Percentiles rank a stretch among this genome's conserved stretches.
These are phyloP conservation scores for Fusarium pseudoanthophilum DNA, from an alignment of 2,329 filamentous ascomycete genomes.

Conservation along the genomic window DNA sequence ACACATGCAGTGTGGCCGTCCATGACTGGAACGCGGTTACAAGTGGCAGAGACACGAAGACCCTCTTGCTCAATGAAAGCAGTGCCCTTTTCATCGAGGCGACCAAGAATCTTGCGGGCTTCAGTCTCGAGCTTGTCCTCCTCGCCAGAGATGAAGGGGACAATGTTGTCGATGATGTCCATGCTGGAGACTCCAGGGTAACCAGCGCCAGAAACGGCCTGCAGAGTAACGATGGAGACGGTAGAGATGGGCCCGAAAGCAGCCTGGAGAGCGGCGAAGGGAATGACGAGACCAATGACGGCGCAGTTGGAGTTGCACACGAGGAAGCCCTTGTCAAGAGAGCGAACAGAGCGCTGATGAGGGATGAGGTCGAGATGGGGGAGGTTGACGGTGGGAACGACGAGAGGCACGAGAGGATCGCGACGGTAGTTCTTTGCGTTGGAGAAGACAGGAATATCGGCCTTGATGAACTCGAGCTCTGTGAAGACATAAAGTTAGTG, in stretches of 20 bases:
- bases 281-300: conserved; percentile 94
- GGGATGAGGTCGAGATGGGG: conserved; percentile 86
- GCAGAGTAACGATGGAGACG: conserved; percentile 87
- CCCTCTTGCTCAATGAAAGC: conserved; percentile 79
- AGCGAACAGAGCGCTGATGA: conserved; percentile 81
- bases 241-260: conserved; percentile 84
- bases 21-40: conserved; percentile 93
- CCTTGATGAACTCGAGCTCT: conserved; percentile 92
- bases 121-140: conserved; percentile 97
- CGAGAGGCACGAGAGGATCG: conserved; percentile 88
- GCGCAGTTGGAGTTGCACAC: conserved; percentile 99
- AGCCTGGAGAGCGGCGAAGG: conserved; percentile 88
- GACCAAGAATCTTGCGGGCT: conserved; percentile 92
- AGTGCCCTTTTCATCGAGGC: conserved; percentile 75
- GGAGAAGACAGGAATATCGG: conserved; percentile 91
- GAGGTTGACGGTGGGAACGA: conserved; percentile 95
- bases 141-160: conserved; percentile 92
- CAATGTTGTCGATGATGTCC: conserved; percentile 96
- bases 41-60: conserved; percentile 84
- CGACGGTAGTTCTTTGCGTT: conserved; percentile 98
- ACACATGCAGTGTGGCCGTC: conserved; percentile 98
- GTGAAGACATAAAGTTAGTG: conserved; percentile 16
- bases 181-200: conserved; percentile 91
- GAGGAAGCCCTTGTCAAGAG: conserved; percentile 85
- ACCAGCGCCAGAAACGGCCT: conserved; percentile 92